phyloP scores from a whole-genome alignment of 306 rosid genomes.

The Medicago arabica region DNA sequence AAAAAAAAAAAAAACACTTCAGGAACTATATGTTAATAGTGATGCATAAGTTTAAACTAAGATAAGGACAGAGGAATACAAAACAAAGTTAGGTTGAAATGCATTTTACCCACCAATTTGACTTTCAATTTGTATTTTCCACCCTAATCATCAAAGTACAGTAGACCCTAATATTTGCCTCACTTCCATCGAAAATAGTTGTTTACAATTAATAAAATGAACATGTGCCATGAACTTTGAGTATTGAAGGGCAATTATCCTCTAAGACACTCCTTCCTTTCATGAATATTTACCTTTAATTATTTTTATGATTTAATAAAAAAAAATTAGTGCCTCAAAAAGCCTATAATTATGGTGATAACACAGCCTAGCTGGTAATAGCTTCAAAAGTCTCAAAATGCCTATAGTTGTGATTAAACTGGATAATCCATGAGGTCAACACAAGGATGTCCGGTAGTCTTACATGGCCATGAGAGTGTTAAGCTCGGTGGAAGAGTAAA shows the following conservation, averaged over 20 bases:
- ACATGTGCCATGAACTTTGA: neutral
- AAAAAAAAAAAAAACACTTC: neutral
- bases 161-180: neutral
- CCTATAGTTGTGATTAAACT: neutral
- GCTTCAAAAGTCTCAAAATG: no score
- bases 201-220: constrained; percentile 23
- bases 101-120: constrained; percentile 25
- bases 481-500: neutral
- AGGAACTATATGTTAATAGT: constrained; percentile 15
- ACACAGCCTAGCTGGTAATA: neutral
- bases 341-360: neutral
- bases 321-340: neutral
- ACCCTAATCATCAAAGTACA: constrained; percentile 7
- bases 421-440: neutral
- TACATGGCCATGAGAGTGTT: neutral
- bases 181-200: constrained; percentile 7
- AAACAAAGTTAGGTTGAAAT: constrained; percentile 20
- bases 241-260: neutral
- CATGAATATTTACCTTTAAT: neutral
- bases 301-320: neutral
- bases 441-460: neutral
- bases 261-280: neutral
- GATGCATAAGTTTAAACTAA: constrained; percentile 22
- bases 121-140: constrained; percentile 4
- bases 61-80: constrained; percentile 5